A percentile compares a stretch with the other conserved stretches of the same genome.
These are phyloP conservation scores for Ceratocystis cubensis DNA, from an alignment of 2,329 filamentous ascomycete species.

Conservation along the genomic window DNA sequence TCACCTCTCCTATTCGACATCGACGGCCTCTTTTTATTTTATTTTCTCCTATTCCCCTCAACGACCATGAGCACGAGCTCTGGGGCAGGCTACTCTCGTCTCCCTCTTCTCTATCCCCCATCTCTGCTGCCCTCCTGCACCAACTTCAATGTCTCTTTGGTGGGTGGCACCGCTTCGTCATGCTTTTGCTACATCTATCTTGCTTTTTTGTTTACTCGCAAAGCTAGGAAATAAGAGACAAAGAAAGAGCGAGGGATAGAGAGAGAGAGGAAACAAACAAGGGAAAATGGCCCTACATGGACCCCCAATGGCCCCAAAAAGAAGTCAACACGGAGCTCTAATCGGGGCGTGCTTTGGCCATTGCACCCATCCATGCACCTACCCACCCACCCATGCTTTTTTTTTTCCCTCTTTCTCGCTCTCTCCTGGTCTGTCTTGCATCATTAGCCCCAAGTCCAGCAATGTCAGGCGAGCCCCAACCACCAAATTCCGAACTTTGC, in stretches of 20 bases:
- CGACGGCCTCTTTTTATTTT: not conserved
- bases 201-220: not conserved
- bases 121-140: too few species aligned
- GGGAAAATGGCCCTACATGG: not conserved
- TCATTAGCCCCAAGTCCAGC: not conserved
- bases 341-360: conserved; percentile 7
- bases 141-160: too few species aligned
- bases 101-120: not conserved
- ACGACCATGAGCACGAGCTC: not conserved
- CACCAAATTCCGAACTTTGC: not conserved
- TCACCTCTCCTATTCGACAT: not conserved
- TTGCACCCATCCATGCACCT: not conserved
- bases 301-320: not conserved
- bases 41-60: not conserved
- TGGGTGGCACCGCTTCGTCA: too few species aligned
- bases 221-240: not conserved
- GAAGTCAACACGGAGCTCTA: conserved; percentile 1
- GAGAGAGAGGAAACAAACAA: not conserved
- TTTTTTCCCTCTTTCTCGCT: not conserved
- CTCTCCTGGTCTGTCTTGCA: not conserved
- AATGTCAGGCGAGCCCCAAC: not conserved
- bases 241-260: not conserved
- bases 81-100: not conserved
- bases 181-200: not conserved
- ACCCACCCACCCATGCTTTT: not conserved